A percentile compares a stretch with the other conserved stretches of the same genome.
phyloP scores from a whole-genome alignment of 169 alveolate genomes.

The Blepharisma undulans region DNA sequence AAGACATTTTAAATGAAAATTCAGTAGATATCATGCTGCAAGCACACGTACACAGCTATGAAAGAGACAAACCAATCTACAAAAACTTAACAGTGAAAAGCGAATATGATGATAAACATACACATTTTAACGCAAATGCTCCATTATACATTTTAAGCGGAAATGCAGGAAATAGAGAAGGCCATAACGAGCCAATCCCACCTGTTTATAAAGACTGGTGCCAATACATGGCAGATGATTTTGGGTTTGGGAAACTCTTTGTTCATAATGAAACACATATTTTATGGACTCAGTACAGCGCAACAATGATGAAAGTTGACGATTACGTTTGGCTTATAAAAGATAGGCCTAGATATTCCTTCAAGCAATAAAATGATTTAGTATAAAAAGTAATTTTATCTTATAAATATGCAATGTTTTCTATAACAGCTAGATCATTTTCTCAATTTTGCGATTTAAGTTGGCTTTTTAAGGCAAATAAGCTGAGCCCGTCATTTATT shows the following conservation, averaged over 20 bases:
- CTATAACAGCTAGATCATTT: background rate
- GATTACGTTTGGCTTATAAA: constrained; percentile 26
- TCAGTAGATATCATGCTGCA: background rate
- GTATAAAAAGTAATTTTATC: too few species aligned
- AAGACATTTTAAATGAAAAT: constrained; percentile 22
- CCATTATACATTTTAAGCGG: constrained; percentile 25
- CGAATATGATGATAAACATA: background rate
- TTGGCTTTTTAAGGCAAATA: background rate
- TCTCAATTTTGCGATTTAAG: background rate
- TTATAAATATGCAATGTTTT: background rate
- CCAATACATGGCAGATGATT: background rate
- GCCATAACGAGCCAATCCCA: background rate
- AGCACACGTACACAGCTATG: constrained; percentile 39
- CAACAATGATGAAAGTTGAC: background rate
- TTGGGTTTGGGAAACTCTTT: constrained; percentile 4
- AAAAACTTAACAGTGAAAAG: constrained; percentile 9
- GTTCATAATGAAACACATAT: constrained; percentile 24
- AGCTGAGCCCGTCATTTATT: background rate
- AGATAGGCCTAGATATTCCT: background rate
- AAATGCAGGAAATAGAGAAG: constrained; percentile 28
- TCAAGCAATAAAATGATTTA: too few species aligned
- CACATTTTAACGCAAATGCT: background rate
- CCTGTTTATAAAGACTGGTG: background rate
- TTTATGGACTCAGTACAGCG: constrained; percentile 9
- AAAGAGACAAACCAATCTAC: constrained; percentile 28